Conservation (phyloP, 371 early-diverging fungal species). For the Mortierella sp. region DNA sequence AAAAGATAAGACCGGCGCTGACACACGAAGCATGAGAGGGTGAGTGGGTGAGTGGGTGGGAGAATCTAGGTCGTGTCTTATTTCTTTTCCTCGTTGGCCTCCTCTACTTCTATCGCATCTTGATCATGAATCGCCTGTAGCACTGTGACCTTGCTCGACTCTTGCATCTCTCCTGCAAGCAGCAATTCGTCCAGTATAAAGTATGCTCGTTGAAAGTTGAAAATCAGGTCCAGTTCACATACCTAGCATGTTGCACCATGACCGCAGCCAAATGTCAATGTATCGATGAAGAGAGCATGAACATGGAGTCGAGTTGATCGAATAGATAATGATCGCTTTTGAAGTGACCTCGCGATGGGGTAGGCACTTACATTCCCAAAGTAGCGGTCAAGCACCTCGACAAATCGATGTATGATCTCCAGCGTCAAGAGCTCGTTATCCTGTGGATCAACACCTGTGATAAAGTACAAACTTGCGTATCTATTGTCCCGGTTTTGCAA, state of each 20-base stretch:
- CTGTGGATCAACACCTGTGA: conserved; percentile 90
- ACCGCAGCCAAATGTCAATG: too few species aligned
- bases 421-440: conserved; percentile 95
- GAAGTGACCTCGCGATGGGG: not conserved
- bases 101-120: conserved; percentile 80
- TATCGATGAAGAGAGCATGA: not conserved
- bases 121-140: conserved; percentile 76
- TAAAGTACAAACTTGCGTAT: conserved; percentile 96
- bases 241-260: conserved; percentile 57
- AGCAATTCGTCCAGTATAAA: conserved; percentile 88
- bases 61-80: conserved; percentile 6
- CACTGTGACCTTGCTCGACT: conserved; percentile 79
- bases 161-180: conserved; percentile 87
- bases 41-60: too few species aligned
- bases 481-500: conserved; percentile 53
- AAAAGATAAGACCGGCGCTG: too few species aligned
- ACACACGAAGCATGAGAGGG: too few species aligned
- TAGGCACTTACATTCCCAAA: conserved; percentile 89
- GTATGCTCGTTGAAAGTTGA: conserved; percentile 74
- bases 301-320: not conserved
- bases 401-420: conserved; percentile 97
- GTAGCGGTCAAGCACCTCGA: conserved; percentile 96
- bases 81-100: conserved; percentile 69
- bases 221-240: conserved; percentile 85
- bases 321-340: too few species aligned